Conservation (phyloP, 257 asterid genomes). For the Cinchona pubescens region DNA sequence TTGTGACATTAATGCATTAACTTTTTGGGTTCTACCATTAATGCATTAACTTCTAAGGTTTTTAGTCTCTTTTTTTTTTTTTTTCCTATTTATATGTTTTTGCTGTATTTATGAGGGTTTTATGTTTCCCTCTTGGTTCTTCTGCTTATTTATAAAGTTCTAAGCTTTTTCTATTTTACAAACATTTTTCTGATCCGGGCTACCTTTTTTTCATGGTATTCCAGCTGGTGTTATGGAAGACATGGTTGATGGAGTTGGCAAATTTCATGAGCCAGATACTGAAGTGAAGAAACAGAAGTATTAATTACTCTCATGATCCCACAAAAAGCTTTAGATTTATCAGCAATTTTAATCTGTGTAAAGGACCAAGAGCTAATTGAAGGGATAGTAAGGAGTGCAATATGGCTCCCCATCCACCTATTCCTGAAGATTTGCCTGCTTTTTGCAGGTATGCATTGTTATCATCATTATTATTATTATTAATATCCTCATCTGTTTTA, state of each 20-base stretch:
- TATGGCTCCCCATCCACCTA: slow-evolving; percentile 26
- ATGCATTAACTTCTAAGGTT: too few relatives aligned
- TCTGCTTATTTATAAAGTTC: too few relatives aligned
- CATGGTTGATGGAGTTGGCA: slow-evolving; percentile 17
- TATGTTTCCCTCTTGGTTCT: too few relatives aligned
- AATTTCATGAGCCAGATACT: slow-evolving; percentile 33
- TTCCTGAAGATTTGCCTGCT: slow-evolving; percentile 19
- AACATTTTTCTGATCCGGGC: too few relatives aligned
- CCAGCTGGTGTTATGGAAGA: slow-evolving; percentile 22
- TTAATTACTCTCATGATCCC: slow-evolving; percentile 11
- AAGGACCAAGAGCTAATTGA: slow-evolving; percentile 21
- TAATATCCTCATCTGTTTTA: too few relatives aligned
- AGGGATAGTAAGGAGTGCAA: slow-evolving; percentile 23
- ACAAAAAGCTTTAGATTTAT: slow-evolving; percentile 9
- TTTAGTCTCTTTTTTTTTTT: too few relatives aligned
- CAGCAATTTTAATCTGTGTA: slow-evolving; percentile 25
- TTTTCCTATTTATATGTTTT: too few relatives aligned
- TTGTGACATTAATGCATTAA: too few relatives aligned
- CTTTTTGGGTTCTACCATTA: too few relatives aligned
- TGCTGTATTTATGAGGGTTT: too few relatives aligned
- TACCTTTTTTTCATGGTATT: slow-evolving; percentile 28
- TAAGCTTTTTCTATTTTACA: too few relatives aligned
- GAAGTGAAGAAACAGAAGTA: slow-evolving; percentile 20
- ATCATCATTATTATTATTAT: too few relatives aligned
- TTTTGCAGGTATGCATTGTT: slow-evolving; percentile 20